Conservation (phyloP, 345 rosid genomes). For the Microthlaspi erraticum region DNA sequence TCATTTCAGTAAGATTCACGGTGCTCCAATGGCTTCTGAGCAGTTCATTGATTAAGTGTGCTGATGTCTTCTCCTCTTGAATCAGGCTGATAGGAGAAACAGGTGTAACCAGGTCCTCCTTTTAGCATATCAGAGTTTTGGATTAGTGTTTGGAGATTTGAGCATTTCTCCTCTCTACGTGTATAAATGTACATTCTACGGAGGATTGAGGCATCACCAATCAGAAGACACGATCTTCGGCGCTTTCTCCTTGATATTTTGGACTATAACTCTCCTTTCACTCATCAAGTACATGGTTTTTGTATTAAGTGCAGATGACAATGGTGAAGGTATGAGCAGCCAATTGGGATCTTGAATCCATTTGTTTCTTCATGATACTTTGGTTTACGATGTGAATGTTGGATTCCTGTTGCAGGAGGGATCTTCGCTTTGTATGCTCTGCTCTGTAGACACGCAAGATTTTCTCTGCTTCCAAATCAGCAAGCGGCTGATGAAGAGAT, state of each 20-base stretch:
- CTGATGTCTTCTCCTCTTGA: slow-evolving; percentile 31
- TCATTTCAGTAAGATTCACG: background rate
- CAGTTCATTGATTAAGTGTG: background rate
- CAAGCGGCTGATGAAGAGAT: slow-evolving; percentile 96
- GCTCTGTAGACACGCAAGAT: slow-evolving; percentile 79
- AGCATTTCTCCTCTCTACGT: slow-evolving; percentile 88
- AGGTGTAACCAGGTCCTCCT: slow-evolving; percentile 58
- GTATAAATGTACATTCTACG: slow-evolving; percentile 78
- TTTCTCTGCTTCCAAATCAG: slow-evolving; percentile 86
- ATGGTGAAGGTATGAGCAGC: slow-evolving; percentile 75
- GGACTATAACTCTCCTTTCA: slow-evolving; percentile 82
- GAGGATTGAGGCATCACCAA: slow-evolving; percentile 58
- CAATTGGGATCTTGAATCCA: background rate
- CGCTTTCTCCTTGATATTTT: slow-evolving; percentile 80
- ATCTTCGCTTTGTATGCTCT: slow-evolving; percentile 82
- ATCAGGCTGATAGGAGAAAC: slow-evolving; percentile 65
- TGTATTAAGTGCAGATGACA: slow-evolving; percentile 71
- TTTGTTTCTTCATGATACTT: background rate
- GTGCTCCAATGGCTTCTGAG: too few species aligned
- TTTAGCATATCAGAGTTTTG: slow-evolving; percentile 88
- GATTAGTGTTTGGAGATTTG: slow-evolving; percentile 77
- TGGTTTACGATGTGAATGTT: slow-evolving; percentile 28
- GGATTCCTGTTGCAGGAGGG: slow-evolving; percentile 68
- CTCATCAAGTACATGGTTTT: slow-evolving; percentile 72
- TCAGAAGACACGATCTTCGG: slow-evolving; percentile 77